These are phyloP conservation scores for Hydrangea macrophylla DNA, from an alignment of 148 eudicot species.

Conservation along the genomic window DNA sequence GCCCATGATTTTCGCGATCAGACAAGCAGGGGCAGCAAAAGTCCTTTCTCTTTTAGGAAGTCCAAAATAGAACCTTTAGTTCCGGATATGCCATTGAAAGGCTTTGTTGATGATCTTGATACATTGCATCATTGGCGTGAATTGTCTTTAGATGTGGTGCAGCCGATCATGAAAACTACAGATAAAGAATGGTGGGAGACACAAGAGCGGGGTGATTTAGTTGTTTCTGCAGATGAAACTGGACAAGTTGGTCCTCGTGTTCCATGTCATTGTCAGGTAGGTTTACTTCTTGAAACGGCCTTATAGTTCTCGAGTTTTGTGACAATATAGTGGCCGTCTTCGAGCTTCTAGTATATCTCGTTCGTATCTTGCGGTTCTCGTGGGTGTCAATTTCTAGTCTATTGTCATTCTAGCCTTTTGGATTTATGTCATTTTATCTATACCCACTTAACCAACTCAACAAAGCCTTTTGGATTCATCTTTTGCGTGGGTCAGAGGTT, in stretches of 20 bases:
- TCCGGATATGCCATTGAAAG: constrained; percentile 84
- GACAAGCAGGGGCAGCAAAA: constrained; percentile 51
- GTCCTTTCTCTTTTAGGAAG: constrained; percentile 70
- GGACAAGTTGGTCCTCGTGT: constrained; percentile 96
- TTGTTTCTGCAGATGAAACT: constrained; percentile 77
- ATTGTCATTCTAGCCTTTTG: too few relatives aligned
- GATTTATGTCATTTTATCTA: too few relatives aligned
- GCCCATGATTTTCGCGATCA: constrained; percentile 45
- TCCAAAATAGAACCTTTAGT: constrained; percentile 55
- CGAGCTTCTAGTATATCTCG: background rate
- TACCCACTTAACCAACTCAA: background rate
- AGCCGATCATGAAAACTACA: constrained; percentile 34
- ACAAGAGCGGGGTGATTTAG: constrained; percentile 71
- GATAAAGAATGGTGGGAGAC: constrained; percentile 89
- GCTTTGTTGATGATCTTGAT: constrained; percentile 77
- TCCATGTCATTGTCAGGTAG: constrained; percentile 91
- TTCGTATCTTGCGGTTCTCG: background rate
- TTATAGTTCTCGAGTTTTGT: background rate
- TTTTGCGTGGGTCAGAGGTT: too few relatives aligned
- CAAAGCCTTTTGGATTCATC: too few relatives aligned
- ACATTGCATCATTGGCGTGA: constrained; percentile 20
- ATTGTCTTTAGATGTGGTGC: constrained; percentile 34
- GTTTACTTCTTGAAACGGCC: constrained; percentile 7
- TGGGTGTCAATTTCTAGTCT: too few relatives aligned
- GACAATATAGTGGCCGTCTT: background rate